Evolutionary conservation across 225 moss, liverwort and hornwort species (phyloP).

Genomic region (Climacium dendroides): DNA sequence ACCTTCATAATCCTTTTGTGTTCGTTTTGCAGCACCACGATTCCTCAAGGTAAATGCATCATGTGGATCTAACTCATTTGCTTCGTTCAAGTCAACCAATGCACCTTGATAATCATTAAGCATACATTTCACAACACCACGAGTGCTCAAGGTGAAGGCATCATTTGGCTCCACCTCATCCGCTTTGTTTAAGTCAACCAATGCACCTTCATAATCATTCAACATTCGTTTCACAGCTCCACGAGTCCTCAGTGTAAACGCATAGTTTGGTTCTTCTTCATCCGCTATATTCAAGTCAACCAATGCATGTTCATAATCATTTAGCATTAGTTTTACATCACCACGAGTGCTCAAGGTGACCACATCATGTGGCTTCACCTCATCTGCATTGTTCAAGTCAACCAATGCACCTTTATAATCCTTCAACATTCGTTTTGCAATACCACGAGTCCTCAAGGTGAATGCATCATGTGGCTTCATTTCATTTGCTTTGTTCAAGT

Average conservation of each 20-base stretch:
- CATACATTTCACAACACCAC: neutral
- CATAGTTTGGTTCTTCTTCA: neutral
- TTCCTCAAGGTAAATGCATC: accelerated
- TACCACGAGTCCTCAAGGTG: neutral
- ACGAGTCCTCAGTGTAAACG: neutral
- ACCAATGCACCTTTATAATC: neutral
- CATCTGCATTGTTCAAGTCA: neutral
- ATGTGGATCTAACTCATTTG: accelerated
- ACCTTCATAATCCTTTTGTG: accelerated
- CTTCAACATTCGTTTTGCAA: accelerated
- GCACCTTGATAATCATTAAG: neutral
- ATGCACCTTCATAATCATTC: neutral
- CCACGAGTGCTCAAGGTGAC: neutral
- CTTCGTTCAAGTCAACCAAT: neutral
- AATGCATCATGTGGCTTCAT: neutral
- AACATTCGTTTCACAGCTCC: accelerated
- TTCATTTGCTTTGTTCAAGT: neutral
- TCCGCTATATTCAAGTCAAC: no score
- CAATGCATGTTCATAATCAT: no score
- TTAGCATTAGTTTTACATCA: no score
- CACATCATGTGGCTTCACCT: neutral
- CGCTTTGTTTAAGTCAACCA: neutral
- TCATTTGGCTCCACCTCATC: neutral
- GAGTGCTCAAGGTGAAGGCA: accelerated
- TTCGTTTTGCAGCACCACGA: neutral